phyloP scores from a whole-genome alignment of 805 yeast genomes.

The Osmozyma mogii region DNA sequence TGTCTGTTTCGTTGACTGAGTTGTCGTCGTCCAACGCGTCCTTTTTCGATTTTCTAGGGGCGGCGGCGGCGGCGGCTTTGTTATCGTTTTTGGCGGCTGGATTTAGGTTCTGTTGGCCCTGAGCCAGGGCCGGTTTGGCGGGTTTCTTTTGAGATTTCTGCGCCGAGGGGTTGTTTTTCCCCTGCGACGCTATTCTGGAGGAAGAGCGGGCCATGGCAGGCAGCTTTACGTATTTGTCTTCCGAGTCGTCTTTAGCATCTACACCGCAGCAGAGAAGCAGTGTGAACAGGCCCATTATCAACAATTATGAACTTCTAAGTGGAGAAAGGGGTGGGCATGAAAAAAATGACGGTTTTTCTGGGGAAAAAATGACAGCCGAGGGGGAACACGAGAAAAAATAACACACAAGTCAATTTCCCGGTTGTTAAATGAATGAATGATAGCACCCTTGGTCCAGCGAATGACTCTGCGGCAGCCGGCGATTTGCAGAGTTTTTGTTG shows the following conservation, averaged over 20 bases:
- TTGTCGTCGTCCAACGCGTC: conserved; percentile 29
- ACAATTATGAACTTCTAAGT: too few relatives aligned
- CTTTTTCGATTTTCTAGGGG: conserved; percentile 10
- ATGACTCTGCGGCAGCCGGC: too few relatives aligned
- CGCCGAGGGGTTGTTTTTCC: conserved; percentile 1
- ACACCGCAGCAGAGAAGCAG: conserved; percentile 33
- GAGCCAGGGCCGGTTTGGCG: conserved; percentile 1
- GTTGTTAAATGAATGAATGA: too few relatives aligned
- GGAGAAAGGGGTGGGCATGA: too few relatives aligned
- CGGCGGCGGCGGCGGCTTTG: neutral
- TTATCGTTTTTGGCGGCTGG: neutral
- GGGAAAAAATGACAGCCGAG: too few relatives aligned
- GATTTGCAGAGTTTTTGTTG: too few relatives aligned
- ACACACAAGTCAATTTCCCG: too few relatives aligned
- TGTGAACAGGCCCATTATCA: conserved; percentile 26
- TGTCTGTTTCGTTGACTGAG: conserved; percentile 34
- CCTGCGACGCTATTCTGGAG: conserved; percentile 3
- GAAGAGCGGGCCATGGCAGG: conserved; percentile 2
- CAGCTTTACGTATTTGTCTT: conserved; percentile 20
- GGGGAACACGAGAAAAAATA: too few relatives aligned
- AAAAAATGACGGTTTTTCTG: too few relatives aligned
- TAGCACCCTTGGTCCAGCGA: too few relatives aligned
- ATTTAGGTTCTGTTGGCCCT: neutral
- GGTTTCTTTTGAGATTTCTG: neutral
- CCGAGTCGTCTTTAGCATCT: conserved; percentile 26